These are phyloP conservation scores for Alternaria incomplexa DNA, from an alignment of 2,329 filamentous ascomycete species.

Conservation along the genomic window DNA sequence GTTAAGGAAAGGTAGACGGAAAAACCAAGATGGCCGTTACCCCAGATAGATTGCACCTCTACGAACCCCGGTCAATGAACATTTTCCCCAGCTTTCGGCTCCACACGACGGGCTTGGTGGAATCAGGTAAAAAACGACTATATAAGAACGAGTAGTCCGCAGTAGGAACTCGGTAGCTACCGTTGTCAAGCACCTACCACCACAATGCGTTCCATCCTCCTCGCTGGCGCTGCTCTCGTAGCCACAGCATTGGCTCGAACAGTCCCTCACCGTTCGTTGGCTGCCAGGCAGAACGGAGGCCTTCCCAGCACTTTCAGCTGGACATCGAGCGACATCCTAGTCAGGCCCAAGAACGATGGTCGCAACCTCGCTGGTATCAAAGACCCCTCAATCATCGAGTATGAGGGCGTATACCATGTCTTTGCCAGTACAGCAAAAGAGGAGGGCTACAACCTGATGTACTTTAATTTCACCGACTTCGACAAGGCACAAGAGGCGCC, in stretches of 20 bases:
- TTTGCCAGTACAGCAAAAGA: conserved; percentile 49
- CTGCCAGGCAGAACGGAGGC: conserved; percentile 2
- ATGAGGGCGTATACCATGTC: conserved; percentile 52
- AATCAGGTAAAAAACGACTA: background rate
- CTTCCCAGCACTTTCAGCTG: conserved; percentile 40
- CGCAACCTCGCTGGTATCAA: conserved; percentile 40
- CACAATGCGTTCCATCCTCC: conserved; percentile 10
- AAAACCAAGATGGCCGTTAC: background rate
- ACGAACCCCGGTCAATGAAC: background rate
- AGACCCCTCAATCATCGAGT: conserved; percentile 43
- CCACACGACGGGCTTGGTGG: background rate
- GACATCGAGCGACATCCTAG: conserved; percentile 35
- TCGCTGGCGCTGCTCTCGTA: conserved; percentile 11
- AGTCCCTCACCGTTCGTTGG: background rate
- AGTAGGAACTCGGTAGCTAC: background rate
- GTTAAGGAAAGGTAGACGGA: background rate
- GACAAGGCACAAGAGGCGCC: conserved; percentile 36
- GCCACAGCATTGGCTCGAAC: conserved; percentile 15
- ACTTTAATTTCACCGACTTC: conserved; percentile 51
- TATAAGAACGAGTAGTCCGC: background rate
- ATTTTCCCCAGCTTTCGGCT: background rate
- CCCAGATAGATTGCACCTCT: background rate
- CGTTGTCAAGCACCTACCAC: background rate
- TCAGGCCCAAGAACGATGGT: conserved; percentile 37
- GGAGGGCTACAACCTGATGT: conserved; percentile 49